A percentile compares a stretch with the other conserved stretches of the same genome.
phyloP scores from a whole-genome alignment of 768 basidiomycete genomes.

The Leccinum longicurvipes region DNA sequence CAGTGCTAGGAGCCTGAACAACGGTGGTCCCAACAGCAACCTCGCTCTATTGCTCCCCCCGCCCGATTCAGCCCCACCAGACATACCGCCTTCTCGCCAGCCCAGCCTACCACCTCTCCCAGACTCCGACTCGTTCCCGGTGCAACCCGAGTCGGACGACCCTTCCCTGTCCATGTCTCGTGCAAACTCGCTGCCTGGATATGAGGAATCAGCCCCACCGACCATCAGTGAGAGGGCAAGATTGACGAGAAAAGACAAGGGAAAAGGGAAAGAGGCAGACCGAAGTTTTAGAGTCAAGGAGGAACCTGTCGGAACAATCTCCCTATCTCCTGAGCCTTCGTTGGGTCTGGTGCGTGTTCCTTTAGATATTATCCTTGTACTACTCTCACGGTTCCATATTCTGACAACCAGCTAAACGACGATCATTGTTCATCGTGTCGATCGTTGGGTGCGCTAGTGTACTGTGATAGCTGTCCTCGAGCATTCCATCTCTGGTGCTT shows the following conservation, averaged over 20 bases:
- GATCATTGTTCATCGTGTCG: conserved; percentile 86
- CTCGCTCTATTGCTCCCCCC: conserved; percentile 20
- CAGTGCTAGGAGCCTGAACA: conserved; percentile 62
- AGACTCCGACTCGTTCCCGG: conserved; percentile 51
- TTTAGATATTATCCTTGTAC: conserved; percentile 3
- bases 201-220: conserved; percentile 24
- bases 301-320: conserved; percentile 36
- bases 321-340: conserved; percentile 36
- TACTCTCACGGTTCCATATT: conserved; percentile 15
- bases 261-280: conserved; percentile 46
- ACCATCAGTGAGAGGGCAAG: conserved; percentile 26
- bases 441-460: conserved; percentile 80
- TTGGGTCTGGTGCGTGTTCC: conserved; percentile 35
- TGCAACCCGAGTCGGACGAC: conserved; percentile 58
- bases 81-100: conserved; percentile 36
- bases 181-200: conserved; percentile 49
- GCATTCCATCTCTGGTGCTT: conserved; percentile 97
- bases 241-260: conserved; percentile 39
- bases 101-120: conserved; percentile 39
- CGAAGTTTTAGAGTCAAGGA: conserved; percentile 41
- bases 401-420: conserved; percentile 52
- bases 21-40: conserved; percentile 35
- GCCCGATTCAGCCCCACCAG: conserved; percentile 40
- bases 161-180: conserved; percentile 52
- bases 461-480: conserved; percentile 95